Conservation (phyloP, 1,284 basidiomycete genomes). For the Crepidotus sp. region DNA sequence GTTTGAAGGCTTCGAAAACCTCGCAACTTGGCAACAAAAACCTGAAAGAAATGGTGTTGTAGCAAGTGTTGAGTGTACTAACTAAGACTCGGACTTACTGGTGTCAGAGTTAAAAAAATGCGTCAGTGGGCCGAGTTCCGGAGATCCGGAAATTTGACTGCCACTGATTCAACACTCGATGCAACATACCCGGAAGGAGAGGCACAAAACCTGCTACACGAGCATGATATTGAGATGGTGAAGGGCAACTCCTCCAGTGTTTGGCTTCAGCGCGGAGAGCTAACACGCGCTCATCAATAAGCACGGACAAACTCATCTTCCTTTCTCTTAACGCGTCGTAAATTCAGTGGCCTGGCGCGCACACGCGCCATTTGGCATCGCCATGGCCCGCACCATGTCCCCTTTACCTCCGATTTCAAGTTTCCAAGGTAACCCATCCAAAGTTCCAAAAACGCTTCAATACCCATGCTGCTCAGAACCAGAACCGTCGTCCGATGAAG, state of each 20-base stretch:
- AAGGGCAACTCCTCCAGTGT: background rate
- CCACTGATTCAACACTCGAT: too few species aligned
- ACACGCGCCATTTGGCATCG: slow-evolving; percentile 5
- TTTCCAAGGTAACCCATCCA: background rate
- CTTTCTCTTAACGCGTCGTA: background rate
- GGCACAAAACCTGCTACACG: too few species aligned
- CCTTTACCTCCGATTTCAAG: background rate
- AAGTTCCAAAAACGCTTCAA: background rate
- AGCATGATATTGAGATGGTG: too few species aligned
- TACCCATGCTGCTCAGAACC: slow-evolving; percentile 8
- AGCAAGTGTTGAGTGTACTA: too few species aligned
- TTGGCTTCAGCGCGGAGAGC: background rate
- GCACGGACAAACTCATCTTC: background rate
- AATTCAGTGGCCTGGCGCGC: slow-evolving; percentile 1
- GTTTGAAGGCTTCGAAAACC: too few species aligned
- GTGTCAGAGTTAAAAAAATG: too few species aligned
- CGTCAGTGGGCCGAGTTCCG: too few species aligned
- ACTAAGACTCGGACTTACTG: too few species aligned
- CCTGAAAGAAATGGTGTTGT: too few species aligned
- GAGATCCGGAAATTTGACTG: too few species aligned
- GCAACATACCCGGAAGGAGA: too few species aligned
- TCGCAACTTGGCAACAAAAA: too few species aligned
- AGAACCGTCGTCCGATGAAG: slow-evolving; percentile 6
- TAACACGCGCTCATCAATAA: background rate
- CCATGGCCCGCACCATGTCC: background rate